Evolutionary conservation across 306 rosid genomes (phyloP), one percentile per base, ranked within the genome.

Genomic region (Cicer cuneatum): DNA sequence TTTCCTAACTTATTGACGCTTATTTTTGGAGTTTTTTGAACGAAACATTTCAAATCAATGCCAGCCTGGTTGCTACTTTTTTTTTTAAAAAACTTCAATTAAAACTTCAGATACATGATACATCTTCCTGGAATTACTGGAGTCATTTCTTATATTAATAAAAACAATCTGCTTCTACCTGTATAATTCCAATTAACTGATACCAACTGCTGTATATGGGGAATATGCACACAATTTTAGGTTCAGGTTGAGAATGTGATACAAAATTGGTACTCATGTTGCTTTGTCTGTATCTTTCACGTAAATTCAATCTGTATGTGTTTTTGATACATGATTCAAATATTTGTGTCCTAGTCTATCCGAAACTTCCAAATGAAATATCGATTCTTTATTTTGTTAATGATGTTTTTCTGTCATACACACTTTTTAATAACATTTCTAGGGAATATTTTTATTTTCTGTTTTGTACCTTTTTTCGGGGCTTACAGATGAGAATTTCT

Each of bases 191-290:
- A n/a, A 59, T 63, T 21, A 42, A 64, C 54, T 72, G 38, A 65
- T 48, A 38, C 47, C 42, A 2, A 66, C 47, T 33, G 66, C 69
- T 71, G 43, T 53, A 33, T 49, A 61, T 60, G 72, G 39, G 53
- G 66, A 68, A 73, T 57, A 60, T 74, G 66, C 72, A 29, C 39
- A 10, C 33, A 45, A 19, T 52, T 13, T 52, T 81, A 18, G 63
- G 18, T 46, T 69, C 61, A 52, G 68, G 52, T 70, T 81, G 54
- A 52, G 69, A 69, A 7, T 14, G 33, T 69, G 81, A 70, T 62
- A 39, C 63, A 18, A 65, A 53, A 38, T 63, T 81, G 57, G 43
- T 49, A 53, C 11, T n/a, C 12, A 1, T 60, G 19, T 63, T 75
- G 68, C 56, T 61, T 69, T 75, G 49, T 64, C 43, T 73, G 3